Evolutionary conservation across 1,284 basidiomycete genomes (phyloP).

Genomic region (Apiotrichum gamsii): DNA sequence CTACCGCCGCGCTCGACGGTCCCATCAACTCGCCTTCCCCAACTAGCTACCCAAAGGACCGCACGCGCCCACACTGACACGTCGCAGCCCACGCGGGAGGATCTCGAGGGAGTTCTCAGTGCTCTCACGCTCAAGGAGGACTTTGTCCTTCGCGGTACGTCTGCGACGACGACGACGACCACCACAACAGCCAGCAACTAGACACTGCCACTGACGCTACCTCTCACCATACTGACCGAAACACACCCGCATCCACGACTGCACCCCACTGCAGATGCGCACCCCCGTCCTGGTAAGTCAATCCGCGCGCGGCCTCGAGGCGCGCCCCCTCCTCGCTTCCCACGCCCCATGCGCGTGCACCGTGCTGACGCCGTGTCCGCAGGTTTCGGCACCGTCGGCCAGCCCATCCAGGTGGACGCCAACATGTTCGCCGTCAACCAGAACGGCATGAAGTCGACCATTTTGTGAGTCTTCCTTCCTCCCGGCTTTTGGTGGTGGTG

Average conservation of each 20-base stretch:
- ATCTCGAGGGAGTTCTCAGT: neutral
- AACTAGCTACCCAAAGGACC: neutral
- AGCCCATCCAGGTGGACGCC: constrained; percentile 32
- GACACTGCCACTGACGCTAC: too few species aligned
- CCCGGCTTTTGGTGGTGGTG: too few species aligned
- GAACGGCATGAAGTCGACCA: constrained; percentile 27
- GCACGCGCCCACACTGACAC: neutral
- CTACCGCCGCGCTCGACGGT: neutral
- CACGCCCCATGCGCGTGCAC: too few species aligned
- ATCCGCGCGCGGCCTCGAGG: too few species aligned
- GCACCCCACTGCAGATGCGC: constrained; percentile 5
- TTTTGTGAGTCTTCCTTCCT: constrained; percentile 26
- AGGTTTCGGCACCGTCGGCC: constrained; percentile 36
- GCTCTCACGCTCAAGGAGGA: constrained; percentile 4
- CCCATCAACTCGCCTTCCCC: neutral
- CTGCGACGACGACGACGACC: too few species aligned
- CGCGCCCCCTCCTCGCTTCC: too few species aligned
- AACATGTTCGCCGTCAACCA: constrained; percentile 42
- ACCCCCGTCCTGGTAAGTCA: constrained; percentile 13
- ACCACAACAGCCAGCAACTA: too few species aligned
- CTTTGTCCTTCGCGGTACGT: constrained; percentile 7
- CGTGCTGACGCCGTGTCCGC: too few species aligned
- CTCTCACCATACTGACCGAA: neutral
- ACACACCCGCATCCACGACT: neutral
- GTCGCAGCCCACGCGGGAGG: neutral